phyloP scores from a whole-genome alignment of 306 rosid genomes.

The Adenanthera pavonina region DNA sequence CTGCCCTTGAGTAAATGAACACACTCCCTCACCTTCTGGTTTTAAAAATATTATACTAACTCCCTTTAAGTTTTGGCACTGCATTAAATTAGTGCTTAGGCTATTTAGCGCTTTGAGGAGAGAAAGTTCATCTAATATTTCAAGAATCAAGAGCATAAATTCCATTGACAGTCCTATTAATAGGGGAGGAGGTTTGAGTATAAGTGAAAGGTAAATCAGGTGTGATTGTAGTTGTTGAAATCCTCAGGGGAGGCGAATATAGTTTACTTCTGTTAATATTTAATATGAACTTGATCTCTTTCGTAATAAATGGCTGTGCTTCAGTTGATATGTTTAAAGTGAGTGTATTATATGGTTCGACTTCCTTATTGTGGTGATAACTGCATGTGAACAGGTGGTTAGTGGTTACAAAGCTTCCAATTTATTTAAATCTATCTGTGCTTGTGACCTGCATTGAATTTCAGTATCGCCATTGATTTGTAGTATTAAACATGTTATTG shows the following conservation, averaged over 20 bases:
- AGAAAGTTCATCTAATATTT: no score
- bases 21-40: no score
- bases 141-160: no score
- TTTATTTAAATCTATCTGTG: constrained; percentile 5
- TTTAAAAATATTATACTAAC: no score
- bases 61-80: no score
- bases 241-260: neutral
- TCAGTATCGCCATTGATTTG: constrained; percentile 10
- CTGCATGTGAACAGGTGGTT: constrained; percentile 1
- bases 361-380: neutral
- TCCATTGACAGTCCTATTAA: no score
- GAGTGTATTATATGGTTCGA: neutral
- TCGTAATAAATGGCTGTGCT: neutral
- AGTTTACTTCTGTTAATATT: neutral
- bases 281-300: neutral
- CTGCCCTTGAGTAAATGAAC: no score
- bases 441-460: constrained; percentile 15
- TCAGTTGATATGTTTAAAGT: neutral
- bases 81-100: no score
- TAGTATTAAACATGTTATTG: constrained; percentile 29
- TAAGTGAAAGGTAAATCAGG: no score
- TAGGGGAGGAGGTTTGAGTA: no score
- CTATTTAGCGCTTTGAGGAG: no score
- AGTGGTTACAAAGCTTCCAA: neutral
- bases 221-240: neutral